These are phyloP conservation scores for Balansia obtecta DNA, from an alignment of 2,329 filamentous ascomycete species.

Conservation along the genomic window DNA sequence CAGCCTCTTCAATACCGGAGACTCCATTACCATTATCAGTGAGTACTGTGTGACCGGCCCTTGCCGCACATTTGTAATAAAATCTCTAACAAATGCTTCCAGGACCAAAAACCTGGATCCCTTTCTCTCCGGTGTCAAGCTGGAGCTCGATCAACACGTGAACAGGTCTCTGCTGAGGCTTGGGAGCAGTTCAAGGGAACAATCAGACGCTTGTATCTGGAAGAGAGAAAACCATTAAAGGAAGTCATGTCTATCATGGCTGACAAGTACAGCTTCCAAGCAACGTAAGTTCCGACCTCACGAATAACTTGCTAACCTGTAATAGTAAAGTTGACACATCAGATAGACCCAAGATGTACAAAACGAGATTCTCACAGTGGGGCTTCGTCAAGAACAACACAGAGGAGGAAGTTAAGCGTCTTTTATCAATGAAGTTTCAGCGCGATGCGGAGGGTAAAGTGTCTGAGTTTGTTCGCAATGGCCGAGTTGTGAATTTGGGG, in stretches of 20 bases:
- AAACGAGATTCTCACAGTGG: slow-evolving; percentile 42
- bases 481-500: slow-evolving; percentile 37
- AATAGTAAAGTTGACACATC: slow-evolving; percentile 9
- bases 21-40: slow-evolving; percentile 12
- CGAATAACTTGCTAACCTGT: not conserved
- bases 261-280: slow-evolving; percentile 34
- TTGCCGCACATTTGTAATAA: too few species aligned
- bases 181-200: slow-evolving; percentile 36
- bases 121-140: slow-evolving; percentile 18
- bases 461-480: slow-evolving; percentile 39
- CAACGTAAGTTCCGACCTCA: slow-evolving; percentile 27
- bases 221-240: slow-evolving; percentile 37
- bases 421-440: slow-evolving; percentile 39
- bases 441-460: slow-evolving; percentile 40
- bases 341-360: slow-evolving; percentile 40
- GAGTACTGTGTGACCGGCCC: slow-evolving; percentile 7
- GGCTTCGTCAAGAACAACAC: slow-evolving; percentile 43
- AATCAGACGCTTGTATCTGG: slow-evolving; percentile 33
- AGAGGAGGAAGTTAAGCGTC: slow-evolving; percentile 37
- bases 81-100: slow-evolving; percentile 1
- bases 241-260: slow-evolving; percentile 39
- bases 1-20: slow-evolving; percentile 12
- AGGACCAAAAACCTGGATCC: slow-evolving; percentile 18
- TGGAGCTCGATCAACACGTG: slow-evolving; percentile 25
- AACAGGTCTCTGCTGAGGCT: slow-evolving; percentile 31